Base-by-base conservation (phyloP, 1,139 yeast species). In the Saccharomyces hybrid region DNA sequence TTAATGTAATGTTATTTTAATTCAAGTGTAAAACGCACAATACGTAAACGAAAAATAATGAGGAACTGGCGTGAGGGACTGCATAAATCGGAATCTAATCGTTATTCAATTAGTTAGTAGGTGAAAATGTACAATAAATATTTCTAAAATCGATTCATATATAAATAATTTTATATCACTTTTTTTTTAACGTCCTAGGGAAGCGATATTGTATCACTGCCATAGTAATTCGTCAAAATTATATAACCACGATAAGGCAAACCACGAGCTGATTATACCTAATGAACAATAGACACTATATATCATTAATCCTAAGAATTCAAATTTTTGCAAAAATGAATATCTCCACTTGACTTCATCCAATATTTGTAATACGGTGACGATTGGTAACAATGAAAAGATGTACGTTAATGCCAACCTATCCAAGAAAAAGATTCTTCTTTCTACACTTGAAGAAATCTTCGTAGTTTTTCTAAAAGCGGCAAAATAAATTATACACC, bases 201-300 rank as follows among this genome's bases (percentile, higher is more conserved):
- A 9, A 29, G 31, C 3, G n/a, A 13, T 9, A 7, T 11, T 11
- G 19, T 16, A 9, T 38, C n/a, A 38, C 25, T 38, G 53, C 89
- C 89, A 84, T 5, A 84, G 73, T 4, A 78, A 74, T 61, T 86
- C 93, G 62, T 85, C 88, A 53, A 88, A 83, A 68, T 90, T 87
- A 68, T 88, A 91, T 51, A 88, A 73, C 96, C 96, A 89, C 55
- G 87, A 82, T 60, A 93, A 81, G 1, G 95, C 95, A 58, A 86
- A 81, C 96, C 97, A 95, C 54, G 96, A 83, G 50, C 90, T 80
- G 5, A 91, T 76, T 2, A 93, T 82, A 5, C 99, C 99, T 32
- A 88, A 61, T 0, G 90, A 83, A 69, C 97, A 89, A 70, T 91
- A 91, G 1, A 88, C 85, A 61, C 97, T 88, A 54, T 88, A 80